Conservation (phyloP, 176 grass and related monocot species). For the Eragrostis curvula region DNA sequence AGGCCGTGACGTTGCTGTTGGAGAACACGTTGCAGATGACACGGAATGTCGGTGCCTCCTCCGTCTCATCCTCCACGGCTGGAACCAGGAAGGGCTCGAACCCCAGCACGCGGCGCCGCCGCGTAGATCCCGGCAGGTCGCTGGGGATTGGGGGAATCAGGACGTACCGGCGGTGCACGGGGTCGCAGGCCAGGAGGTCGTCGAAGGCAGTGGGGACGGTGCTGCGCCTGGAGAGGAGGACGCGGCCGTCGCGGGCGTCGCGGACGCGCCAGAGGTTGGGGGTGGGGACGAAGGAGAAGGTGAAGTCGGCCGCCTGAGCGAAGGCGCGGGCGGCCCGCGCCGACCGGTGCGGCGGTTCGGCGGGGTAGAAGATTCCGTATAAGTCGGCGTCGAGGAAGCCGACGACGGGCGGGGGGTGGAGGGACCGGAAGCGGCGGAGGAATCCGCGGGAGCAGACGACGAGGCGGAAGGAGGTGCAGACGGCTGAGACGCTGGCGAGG, state of each 20-base stretch:
- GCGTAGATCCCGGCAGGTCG: background rate
- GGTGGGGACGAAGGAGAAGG: constrained; percentile 2
- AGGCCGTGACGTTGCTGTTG: background rate
- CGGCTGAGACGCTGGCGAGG: background rate
- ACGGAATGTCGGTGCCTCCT: background rate
- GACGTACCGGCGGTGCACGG: background rate
- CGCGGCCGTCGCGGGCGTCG: background rate
- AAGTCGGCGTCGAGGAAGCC: too few species aligned
- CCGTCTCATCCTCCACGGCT: background rate
- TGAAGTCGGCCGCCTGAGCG: background rate
- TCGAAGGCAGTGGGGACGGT: background rate
- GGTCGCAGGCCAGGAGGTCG: background rate
- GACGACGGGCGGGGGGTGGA: too few species aligned
- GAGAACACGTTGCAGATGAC: background rate
- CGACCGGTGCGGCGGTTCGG: background rate
- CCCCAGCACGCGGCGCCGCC: background rate
- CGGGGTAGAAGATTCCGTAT: background rate
- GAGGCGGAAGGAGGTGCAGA: background rate
- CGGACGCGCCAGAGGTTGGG: rapidly evolving
- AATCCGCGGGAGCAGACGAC: background rate
- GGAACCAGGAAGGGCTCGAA: constrained; percentile 42
- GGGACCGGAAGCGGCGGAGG: background rate
- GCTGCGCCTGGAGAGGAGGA: background rate
- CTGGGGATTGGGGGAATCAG: background rate
- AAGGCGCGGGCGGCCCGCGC: background rate